phyloP scores from a whole-genome alignment of 805 yeast species.

The Candida ipomoeae region DNA sequence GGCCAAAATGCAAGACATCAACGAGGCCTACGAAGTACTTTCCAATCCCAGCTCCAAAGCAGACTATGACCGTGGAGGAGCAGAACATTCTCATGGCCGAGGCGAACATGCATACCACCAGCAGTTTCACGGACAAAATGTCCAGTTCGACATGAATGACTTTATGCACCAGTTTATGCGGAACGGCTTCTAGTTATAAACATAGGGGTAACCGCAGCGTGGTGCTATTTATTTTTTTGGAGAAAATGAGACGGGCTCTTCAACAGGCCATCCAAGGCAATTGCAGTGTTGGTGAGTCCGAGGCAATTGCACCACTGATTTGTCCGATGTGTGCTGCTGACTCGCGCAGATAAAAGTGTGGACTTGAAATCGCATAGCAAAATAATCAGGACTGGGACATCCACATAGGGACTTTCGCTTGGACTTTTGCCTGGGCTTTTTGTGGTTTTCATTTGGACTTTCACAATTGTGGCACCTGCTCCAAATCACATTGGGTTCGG shows the following conservation, averaged over 20 bases:
- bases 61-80: conserved; percentile 59
- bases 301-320: neutral
- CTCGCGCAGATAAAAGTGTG: too few species aligned
- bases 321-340: neutral
- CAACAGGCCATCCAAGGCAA: too few species aligned
- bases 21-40: conserved; percentile 86
- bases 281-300: too few species aligned
- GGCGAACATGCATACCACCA: conserved; percentile 9
- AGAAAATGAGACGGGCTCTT: too few species aligned
- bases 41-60: conserved; percentile 60
- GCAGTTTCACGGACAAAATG: conserved; percentile 4
- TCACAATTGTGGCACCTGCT: too few species aligned
- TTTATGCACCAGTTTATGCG: conserved; percentile 17
- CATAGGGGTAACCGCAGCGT: neutral
- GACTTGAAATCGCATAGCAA: too few species aligned
- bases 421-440: too few species aligned
- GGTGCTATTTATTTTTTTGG: neutral
- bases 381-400: too few species aligned
- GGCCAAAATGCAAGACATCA: conserved; percentile 83
- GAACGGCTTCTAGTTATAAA: neutral
- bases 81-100: conserved; percentile 8
- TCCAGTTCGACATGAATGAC: conserved; percentile 14
- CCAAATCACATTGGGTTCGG: too few species aligned
- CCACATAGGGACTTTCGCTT: too few species aligned
- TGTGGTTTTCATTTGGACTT: too few species aligned